Conservation (phyloP, 2,329 filamentous ascomycete genomes). For the Tolypocladium sp. region DNA sequence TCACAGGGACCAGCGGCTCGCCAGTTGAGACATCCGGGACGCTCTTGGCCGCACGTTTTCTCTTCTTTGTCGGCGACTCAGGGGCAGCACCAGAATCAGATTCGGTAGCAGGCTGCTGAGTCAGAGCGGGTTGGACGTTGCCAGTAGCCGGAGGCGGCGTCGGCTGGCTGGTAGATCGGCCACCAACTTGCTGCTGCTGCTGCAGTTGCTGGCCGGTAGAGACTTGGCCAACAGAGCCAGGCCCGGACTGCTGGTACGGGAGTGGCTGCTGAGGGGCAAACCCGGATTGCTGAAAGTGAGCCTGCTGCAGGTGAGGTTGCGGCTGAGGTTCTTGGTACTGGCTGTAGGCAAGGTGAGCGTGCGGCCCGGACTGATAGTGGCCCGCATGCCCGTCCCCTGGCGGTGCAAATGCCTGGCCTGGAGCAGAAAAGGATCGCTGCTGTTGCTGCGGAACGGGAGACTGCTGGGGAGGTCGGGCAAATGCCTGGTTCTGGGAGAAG, state of each 20-base stretch:
- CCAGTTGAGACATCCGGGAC: conserved; percentile 13
- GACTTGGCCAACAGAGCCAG: not conserved
- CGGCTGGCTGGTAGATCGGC: conserved; percentile 10
- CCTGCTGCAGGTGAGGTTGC: conserved; percentile 3
- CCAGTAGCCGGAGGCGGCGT: conserved; percentile 1
- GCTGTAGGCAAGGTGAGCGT: conserved; percentile 5
- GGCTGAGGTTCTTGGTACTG: conserved; percentile 3
- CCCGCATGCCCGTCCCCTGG: conserved; percentile 14
- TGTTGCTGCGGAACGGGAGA: conserved; percentile 20
- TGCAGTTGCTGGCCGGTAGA: conserved; percentile 5
- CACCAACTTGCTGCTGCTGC: conserved; percentile 11
- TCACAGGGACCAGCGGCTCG: conserved; percentile 13
- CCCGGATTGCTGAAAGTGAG: conserved; percentile 4
- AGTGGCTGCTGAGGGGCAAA: conserved; percentile 11
- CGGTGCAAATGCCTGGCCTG: conserved; percentile 13
- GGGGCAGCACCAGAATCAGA: conserved; percentile 3
- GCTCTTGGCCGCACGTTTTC: conserved; percentile 23
- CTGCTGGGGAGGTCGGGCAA: conserved; percentile 16
- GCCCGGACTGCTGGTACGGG: conserved; percentile 11
- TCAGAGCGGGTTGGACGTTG: not conserved
- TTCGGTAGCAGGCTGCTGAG: not conserved
- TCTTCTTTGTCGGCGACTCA: conserved; percentile 26
- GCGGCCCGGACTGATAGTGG: conserved; percentile 9
- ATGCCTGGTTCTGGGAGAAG: conserved; percentile 16
- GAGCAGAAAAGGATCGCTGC: conserved; percentile 13